Percentiles rank a stretch among this genome's conserved stretches.
Evolutionary conservation across 2,329 filamentous ascomycete species (phyloP).

Genomic region (Pyrenochaeta sp.): DNA sequence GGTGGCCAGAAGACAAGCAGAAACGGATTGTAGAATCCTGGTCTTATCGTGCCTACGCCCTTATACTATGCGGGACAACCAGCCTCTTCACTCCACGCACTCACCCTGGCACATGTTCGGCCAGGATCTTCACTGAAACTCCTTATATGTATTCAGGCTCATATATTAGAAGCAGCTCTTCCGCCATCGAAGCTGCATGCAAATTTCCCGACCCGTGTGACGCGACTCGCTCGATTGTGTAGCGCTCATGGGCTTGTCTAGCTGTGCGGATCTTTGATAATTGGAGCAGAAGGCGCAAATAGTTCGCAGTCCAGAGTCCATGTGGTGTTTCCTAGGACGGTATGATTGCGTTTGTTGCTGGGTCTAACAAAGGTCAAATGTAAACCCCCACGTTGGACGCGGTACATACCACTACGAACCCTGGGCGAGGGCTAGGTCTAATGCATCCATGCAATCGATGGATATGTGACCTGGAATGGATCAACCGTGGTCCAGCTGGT

Average conservation of each 20-base stretch:
- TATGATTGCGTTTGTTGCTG: background rate
- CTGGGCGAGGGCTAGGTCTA: constrained; percentile 32
- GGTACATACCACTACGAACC: constrained; percentile 15
- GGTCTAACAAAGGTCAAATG: background rate
- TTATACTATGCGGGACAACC: background rate
- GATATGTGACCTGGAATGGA: constrained; percentile 34
- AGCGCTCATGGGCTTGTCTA: background rate
- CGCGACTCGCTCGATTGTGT: background rate
- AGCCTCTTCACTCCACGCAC: background rate
- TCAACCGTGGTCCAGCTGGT: constrained; percentile 36
- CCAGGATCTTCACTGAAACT: background rate
- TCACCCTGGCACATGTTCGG: background rate
- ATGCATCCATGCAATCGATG: constrained; percentile 42
- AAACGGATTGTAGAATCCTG: too few species aligned
- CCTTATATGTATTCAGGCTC: background rate
- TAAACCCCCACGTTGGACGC: background rate
- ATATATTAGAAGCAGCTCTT: background rate
- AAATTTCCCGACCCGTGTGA: background rate
- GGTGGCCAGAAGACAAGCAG: background rate
- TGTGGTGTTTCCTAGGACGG: background rate
- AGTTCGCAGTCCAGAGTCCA: background rate
- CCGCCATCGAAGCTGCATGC: background rate
- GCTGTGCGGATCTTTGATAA: background rate
- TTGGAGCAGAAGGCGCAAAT: background rate
- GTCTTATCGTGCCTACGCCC: background rate